These are phyloP conservation scores for Aspergillus caelatus DNA, from an alignment of 2,329 filamentous ascomycete species.

Conservation along the genomic window DNA sequence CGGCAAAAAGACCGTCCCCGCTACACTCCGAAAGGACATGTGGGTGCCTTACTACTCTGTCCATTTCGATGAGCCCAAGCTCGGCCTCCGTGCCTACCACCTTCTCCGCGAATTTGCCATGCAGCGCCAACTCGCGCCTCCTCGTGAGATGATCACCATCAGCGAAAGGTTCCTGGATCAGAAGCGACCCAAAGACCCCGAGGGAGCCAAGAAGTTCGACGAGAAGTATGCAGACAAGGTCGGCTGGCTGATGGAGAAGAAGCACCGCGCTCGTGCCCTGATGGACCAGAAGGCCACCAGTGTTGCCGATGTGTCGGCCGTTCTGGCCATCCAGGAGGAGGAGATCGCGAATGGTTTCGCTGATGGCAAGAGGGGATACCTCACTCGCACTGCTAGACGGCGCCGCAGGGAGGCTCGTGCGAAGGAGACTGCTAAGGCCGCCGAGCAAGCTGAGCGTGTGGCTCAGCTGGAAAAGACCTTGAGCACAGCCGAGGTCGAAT, in stretches of 20 bases:
- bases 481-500: constrained; percentile 23
- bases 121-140: constrained; percentile 59
- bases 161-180: constrained; percentile 46
- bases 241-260: constrained; percentile 50
- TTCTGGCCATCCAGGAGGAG: constrained; percentile 54
- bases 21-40: constrained; percentile 62
- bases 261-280: constrained; percentile 53
- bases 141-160: constrained; percentile 46
- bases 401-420: constrained; percentile 33
- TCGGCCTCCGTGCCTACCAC: constrained; percentile 59
- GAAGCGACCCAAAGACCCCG: constrained; percentile 41
- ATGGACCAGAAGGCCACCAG: constrained; percentile 69
- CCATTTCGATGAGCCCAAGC: constrained; percentile 53
- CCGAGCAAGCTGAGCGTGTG: constrained; percentile 29
- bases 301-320: constrained; percentile 62
- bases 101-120: constrained; percentile 63
- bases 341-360: constrained; percentile 35
- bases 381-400: constrained; percentile 33
- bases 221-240: constrained; percentile 45
- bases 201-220: constrained; percentile 45
- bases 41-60: constrained; percentile 64
- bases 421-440: constrained; percentile 27
- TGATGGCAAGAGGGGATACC: constrained; percentile 34
- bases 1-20: constrained; percentile 65
- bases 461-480: constrained; percentile 19